These are phyloP conservation scores for Plectranthus barbatus DNA, from an alignment of 257 asterid species.

Conservation along the genomic window DNA sequence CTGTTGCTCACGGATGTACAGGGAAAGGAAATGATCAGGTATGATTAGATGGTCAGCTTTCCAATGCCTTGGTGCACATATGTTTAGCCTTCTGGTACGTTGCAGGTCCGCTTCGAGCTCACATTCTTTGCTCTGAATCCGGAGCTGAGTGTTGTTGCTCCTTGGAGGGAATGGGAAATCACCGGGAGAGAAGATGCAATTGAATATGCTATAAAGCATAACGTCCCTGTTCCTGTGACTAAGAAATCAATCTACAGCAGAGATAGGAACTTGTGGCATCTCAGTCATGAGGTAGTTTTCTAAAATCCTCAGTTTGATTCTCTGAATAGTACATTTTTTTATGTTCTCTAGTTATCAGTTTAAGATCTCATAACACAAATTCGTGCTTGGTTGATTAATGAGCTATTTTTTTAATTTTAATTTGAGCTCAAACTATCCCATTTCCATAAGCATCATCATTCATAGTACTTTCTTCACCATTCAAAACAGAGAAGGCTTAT, in stretches of 20 bases:
- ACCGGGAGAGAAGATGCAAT: slow-evolving; percentile 95
- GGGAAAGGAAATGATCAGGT: slow-evolving; percentile 98
- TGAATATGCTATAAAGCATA: slow-evolving; percentile 83
- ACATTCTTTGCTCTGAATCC: slow-evolving; percentile 96
- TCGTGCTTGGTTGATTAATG: not conserved
- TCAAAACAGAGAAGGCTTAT: not conserved
- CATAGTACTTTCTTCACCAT: too few relatives aligned
- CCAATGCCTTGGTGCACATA: not conserved
- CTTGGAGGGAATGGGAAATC: slow-evolving; percentile 99
- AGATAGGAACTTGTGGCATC: slow-evolving; percentile 98
- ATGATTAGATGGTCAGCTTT: slow-evolving; percentile 8
- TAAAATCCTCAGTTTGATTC: not conserved
- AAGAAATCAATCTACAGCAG: slow-evolving; percentile 95
- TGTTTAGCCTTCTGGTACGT: not conserved
- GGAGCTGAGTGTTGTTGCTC: slow-evolving; percentile 84
- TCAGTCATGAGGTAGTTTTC: slow-evolving; percentile 80
- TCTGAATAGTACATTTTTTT: not conserved
- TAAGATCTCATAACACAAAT: not conserved
- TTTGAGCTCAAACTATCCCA: too few relatives aligned
- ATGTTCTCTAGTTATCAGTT: not conserved
- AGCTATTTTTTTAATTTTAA: not conserved
- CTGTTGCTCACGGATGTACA: slow-evolving; percentile 96
- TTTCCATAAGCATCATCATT: too few relatives aligned
- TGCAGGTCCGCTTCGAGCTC: slow-evolving; percentile 95
- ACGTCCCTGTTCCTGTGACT: slow-evolving; percentile 87